Evolutionary conservation across 1,284 basidiomycete species (phyloP).

Genomic region (Leccinum pachyderme): DNA sequence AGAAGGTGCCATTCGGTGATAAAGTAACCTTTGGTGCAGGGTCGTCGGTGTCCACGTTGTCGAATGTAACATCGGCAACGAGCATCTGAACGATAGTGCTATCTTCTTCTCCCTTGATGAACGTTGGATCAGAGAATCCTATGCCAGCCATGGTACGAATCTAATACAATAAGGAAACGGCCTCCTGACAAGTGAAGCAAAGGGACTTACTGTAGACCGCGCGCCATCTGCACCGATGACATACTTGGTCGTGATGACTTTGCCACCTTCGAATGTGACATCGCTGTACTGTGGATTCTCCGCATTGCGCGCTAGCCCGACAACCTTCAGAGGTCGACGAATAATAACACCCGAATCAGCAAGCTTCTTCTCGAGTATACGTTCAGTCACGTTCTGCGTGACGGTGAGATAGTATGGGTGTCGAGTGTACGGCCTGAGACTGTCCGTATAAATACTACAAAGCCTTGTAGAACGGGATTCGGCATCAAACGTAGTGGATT

Average conservation of each 20-base stretch:
- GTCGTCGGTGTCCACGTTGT: neutral
- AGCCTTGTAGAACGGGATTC: neutral
- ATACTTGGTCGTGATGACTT: constrained; percentile 44
- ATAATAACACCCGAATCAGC: constrained; percentile 25
- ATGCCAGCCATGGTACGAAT: constrained; percentile 22
- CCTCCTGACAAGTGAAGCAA: constrained; percentile 15
- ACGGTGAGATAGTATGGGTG: constrained; percentile 40
- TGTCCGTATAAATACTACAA: neutral
- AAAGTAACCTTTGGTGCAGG: constrained; percentile 3
- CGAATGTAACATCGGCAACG: constrained; percentile 7
- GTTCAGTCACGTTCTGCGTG: constrained; percentile 50
- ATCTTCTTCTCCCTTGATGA: neutral
- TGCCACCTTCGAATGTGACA: constrained; percentile 50
- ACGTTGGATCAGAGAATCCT: constrained; percentile 15
- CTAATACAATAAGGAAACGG: constrained; percentile 4
- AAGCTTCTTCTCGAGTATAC: constrained; percentile 38
- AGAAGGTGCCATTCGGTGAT: constrained; percentile 22
- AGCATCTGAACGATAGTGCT: constrained; percentile 22
- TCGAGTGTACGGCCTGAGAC: constrained; percentile 28
- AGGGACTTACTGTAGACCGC: constrained; percentile 47
- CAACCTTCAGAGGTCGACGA: constrained; percentile 22
- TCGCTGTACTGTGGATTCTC: constrained; percentile 30
- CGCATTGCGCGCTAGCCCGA: constrained; percentile 31
- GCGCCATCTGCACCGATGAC: constrained; percentile 10
- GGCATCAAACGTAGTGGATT: constrained; percentile 14